Base-by-base conservation (phyloP, 2,329 filamentous ascomycete species). In the Thielaviopsis euricoi region DNA sequence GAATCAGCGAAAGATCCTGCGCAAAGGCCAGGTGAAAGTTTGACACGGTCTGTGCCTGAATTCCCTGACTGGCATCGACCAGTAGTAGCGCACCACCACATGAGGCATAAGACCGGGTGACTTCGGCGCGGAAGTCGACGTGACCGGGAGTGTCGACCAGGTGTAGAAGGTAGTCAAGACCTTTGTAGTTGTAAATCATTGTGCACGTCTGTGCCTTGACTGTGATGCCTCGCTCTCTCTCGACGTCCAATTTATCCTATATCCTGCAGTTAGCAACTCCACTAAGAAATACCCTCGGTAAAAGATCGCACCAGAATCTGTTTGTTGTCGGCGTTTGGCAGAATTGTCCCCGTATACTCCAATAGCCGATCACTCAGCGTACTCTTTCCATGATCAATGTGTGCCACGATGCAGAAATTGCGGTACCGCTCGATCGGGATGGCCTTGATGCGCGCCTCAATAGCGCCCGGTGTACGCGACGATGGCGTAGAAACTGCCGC, bases 161-260 rank as follows among this genome's bases (percentile, higher is more conserved):
- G 71, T 98, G 93, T 29, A 98, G 76, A 58, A 98, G 78, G 68
- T 97, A 97, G 70, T 98, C 93, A 33, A 86, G 74, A 17, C 87
- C 90, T 25, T 58, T 53, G 19, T 85, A 75, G 72, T 95, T 89
- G 74, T 96, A 95, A 56, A 98, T 80, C 93, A 98, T 98, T 58
- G 86, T 93, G 71, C 93, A 97, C 59, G 93, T 97, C 74, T 98
- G 93, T 58, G 93, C 93, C 75, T 98, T 98, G 69, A 98, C 93
- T 0, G 93, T 98, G 69, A 98, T 98, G 61, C 93, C 93, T 46
- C 93, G 82, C 71, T 97, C 89, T 55, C 93, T 79, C 73, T 98
- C 93, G 58, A 98, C 93, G 68, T 98, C 93, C 40, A 98, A 80
- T 69, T 95, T 96, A 72, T 98, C 93, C 71, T 74, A 15, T 29